phyloP scores from a whole-genome alignment of 345 rosid species.

The Eucalyptus curtisii region DNA sequence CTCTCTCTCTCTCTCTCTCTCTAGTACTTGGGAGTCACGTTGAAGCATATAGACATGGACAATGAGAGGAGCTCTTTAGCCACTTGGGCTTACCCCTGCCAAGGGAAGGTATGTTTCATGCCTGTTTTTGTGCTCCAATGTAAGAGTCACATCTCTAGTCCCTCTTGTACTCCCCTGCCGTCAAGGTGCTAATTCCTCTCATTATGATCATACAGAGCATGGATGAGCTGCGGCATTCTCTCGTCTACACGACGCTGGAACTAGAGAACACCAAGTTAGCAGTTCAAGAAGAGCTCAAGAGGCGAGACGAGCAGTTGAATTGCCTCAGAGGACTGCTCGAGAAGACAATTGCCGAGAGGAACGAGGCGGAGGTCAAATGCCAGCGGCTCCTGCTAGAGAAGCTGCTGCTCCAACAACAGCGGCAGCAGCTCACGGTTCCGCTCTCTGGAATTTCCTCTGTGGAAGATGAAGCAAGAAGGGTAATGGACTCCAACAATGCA shows the following conservation, averaged over 20 bases:
- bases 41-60: conserved; percentile 37
- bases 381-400: conserved; percentile 47
- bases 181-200: neutral
- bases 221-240: conserved; percentile 65
- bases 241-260: conserved; percentile 57
- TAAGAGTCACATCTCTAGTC: neutral
- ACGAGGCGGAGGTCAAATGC: conserved; percentile 58
- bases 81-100: conserved; percentile 45
- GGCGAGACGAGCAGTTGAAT: conserved; percentile 54
- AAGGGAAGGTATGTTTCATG: conserved; percentile 38
- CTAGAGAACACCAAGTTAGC: conserved; percentile 61
- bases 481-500: conserved; percentile 40
- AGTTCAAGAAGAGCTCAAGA: conserved; percentile 64
- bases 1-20: neutral
- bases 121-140: neutral
- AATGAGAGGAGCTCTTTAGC: conserved; percentile 39
- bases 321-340: conserved; percentile 41
- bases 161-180: neutral
- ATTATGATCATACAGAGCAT: conserved; percentile 27
- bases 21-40: neutral
- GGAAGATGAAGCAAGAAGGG: conserved; percentile 3
- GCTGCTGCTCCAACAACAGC: conserved; percentile 32
- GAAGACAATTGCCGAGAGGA: conserved; percentile 52
- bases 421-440: conserved; percentile 34
- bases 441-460: conserved; percentile 53